Percentiles rank a stretch among this genome's conserved stretches.
Evolutionary conservation across 108 stramenopile genomes (phyloP).

Genomic region (Nitzschia sp.): DNA sequence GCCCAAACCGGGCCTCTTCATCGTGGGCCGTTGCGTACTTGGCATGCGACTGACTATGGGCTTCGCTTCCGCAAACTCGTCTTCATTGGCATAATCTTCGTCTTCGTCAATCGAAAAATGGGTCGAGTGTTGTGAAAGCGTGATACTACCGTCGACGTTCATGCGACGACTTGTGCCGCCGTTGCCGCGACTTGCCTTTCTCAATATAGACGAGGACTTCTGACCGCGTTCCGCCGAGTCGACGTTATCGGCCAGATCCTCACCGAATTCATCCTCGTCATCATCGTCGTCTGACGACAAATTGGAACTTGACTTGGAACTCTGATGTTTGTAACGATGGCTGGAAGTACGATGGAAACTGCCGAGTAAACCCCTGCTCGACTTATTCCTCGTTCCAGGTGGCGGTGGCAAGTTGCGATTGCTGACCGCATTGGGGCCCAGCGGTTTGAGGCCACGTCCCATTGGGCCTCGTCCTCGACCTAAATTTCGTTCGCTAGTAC

Average conservation of each 20-base stretch:
- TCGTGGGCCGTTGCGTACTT: background rate
- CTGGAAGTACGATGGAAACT: conserved; percentile 3
- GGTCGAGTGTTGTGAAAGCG: background rate
- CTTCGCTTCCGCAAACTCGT: conserved; percentile 3
- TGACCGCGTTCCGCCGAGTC: background rate
- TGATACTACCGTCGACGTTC: conserved; percentile 2
- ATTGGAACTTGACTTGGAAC: background rate
- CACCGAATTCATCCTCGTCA: conserved; percentile 16
- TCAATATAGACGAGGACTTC: background rate
- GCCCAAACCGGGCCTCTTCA: background rate
- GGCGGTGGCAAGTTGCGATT: conserved; percentile 17
- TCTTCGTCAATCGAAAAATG: conserved; percentile 13
- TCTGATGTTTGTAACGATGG: background rate
- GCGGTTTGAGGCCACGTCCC: background rate
- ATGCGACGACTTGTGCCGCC: background rate
- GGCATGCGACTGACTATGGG: conserved; percentile 19
- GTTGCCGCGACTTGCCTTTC: background rate
- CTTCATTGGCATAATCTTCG: conserved; percentile 1
- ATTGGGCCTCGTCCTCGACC: background rate
- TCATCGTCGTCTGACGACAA: background rate
- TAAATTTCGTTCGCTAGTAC: background rate
- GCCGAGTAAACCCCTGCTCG: background rate
- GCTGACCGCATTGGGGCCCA: conserved; percentile 8
- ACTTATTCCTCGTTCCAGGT: background rate
- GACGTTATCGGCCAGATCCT: background rate